Conservation (phyloP, 805 yeast genomes). For the Yarrowia bubula region DNA sequence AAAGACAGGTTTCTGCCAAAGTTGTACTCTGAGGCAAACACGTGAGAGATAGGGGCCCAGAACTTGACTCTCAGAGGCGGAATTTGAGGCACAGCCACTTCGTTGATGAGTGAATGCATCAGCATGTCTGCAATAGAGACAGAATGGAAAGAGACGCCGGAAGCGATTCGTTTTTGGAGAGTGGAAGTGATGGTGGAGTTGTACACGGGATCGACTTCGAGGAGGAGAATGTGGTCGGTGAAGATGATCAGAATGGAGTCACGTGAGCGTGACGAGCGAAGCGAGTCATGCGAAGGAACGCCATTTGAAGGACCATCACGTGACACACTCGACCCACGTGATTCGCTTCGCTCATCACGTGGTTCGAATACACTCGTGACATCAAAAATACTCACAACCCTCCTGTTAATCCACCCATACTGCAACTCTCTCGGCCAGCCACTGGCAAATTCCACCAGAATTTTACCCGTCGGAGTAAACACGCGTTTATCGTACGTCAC, state of each 20-base stretch:
- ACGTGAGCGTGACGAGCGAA: background rate
- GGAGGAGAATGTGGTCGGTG: constrained; percentile 55
- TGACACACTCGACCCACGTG: no score
- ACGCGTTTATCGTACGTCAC: constrained; percentile 61
- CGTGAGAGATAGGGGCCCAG: constrained; percentile 63
- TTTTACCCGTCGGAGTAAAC: constrained; percentile 88
- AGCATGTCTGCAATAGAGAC: constrained; percentile 74
- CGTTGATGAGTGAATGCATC: constrained; percentile 88
- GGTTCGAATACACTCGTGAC: constrained; percentile 41
- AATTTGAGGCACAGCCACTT: constrained; percentile 65
- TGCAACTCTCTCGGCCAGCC: constrained; percentile 87
- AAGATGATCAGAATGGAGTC: constrained; percentile 46
- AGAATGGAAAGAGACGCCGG: constrained; percentile 39
- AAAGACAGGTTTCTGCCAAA: constrained; percentile 38
- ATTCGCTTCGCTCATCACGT: constrained; percentile 28
- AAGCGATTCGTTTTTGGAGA: background rate
- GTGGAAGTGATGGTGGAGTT: background rate
- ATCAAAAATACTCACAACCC: constrained; percentile 76
- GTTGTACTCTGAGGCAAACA: constrained; percentile 50
- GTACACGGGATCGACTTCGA: background rate
- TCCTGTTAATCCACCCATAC: constrained; percentile 81
- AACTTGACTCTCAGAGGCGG: constrained; percentile 68
- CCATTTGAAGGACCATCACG: no score
- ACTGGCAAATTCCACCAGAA: constrained; percentile 76
- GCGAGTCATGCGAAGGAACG: no score